Evolutionary conservation across 495 filamentous ascomycete species (phyloP).

Genomic region (Thozetella sp.): DNA sequence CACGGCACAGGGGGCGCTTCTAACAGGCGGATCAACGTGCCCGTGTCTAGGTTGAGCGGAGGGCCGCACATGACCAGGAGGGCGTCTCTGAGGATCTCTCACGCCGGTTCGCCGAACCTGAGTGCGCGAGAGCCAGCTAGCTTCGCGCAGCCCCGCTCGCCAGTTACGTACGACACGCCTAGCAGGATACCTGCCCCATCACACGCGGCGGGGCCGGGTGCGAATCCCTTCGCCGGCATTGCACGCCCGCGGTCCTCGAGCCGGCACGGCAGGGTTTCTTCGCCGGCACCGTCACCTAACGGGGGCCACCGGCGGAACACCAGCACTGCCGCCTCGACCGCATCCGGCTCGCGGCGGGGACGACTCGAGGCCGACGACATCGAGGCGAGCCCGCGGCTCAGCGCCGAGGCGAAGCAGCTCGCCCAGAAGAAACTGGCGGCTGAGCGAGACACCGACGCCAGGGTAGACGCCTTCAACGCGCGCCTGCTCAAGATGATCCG

Average conservation of each 20-base stretch:
- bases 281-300: constrained; percentile 8
- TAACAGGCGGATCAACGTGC: constrained; percentile 34
- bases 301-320: constrained; percentile 33
- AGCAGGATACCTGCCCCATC: constrained; percentile 40
- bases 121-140: constrained; percentile 47
- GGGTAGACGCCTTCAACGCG: constrained; percentile 75
- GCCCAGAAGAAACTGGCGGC: constrained; percentile 66
- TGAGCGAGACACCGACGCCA: constrained; percentile 78
- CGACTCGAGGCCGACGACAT: constrained; percentile 25
- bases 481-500: constrained; percentile 82
- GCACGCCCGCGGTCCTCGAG: constrained; percentile 29
- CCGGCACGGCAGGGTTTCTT: constrained; percentile 16
- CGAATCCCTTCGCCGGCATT: constrained; percentile 19
- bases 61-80: constrained; percentile 20
- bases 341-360: constrained; percentile 17
- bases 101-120: constrained; percentile 44
- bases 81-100: constrained; percentile 37
- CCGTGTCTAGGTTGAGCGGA: constrained; percentile 32
- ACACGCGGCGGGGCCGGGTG: constrained; percentile 5
- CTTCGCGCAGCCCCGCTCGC: constrained; percentile 50
- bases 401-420: constrained; percentile 65
- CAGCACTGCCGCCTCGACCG: constrained; percentile 28
- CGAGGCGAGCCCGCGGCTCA: constrained; percentile 40
- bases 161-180: constrained; percentile 19
- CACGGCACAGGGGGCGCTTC: background rate